Base-by-base conservation (phyloP, 257 asterid species). In the Knoxia roxburghii region DNA sequence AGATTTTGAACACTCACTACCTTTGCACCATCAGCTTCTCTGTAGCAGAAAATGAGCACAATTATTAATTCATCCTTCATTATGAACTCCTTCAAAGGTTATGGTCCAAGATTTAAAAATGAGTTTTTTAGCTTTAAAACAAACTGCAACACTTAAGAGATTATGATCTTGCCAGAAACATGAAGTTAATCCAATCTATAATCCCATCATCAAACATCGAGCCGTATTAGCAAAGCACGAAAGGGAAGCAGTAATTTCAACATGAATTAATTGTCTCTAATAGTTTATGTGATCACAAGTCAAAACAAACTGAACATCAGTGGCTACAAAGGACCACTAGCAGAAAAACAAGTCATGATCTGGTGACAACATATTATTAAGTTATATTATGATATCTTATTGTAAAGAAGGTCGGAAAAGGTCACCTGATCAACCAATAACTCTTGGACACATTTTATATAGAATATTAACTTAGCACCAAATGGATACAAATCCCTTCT, bases 1-100 rank as follows among this genome's bases (percentile, higher is more conserved):
- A 92, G 68, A 64, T 92, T 86, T 63, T 87, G 82, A 2, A 92
- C 96, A 75, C 87, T 83, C 74, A 79, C 40, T 23, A 92, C 95
- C 83, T 75, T 84, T 6, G 83, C 97, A 23, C 97, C 95, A 15
- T 89, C 98, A 65, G 84, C 96, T 53, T 84, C 57, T 61, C 91
- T 87, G 33, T 87, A 84, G 77, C 14, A 62, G 12, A 72, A 65
- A 68, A 56, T 10, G 11, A 21, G 37, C 30, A 11, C 7, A 9
- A 52, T 65, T 53, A 69, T 7, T 69, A 18, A 30, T 17, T 5
- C 11, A 20, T 30, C n/a, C n/a, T 26, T 35, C 6, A 49, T 53
- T 18, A 59, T 20, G 14, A 49, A 65, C 17, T 37, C 12, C 5
- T 45, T 12, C 50, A 7, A 45, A 62, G 17, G 14, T 32, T 32